Evolutionary conservation across 2,329 filamentous ascomycete genomes (phyloP).

Genomic region (Trichoderma polysporum): DNA sequence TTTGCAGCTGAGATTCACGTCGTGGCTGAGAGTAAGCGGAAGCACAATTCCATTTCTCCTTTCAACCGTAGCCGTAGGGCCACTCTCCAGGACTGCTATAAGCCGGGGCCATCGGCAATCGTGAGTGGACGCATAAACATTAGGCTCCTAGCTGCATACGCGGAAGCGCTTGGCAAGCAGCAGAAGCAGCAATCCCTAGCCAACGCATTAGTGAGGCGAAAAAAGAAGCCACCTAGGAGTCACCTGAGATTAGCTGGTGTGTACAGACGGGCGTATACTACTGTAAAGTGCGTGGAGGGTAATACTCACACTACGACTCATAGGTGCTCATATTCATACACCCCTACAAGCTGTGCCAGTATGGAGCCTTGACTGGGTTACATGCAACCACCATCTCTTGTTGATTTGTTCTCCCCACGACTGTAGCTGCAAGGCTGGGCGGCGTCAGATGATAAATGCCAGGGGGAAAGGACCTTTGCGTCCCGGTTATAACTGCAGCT

Average conservation of each 20-base stretch:
- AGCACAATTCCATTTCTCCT: neutral
- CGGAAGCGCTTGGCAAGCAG: slow-evolving; percentile 5
- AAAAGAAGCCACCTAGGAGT: neutral
- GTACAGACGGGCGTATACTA: neutral
- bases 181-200: neutral
- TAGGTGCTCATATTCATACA: neutral
- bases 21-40: neutral
- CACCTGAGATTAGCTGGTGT: neutral
- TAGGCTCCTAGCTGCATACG: neutral
- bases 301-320: neutral
- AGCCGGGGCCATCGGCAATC: slow-evolving; percentile 6
- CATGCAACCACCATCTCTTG: neutral
- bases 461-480: neutral
- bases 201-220: neutral
- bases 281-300: neutral
- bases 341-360: neutral
- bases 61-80: neutral
- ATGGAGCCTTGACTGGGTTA: neutral
- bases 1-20: slow-evolving; percentile 2
- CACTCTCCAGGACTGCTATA: neutral
- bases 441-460: neutral
- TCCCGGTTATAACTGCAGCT: neutral
- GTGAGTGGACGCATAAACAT: neutral
- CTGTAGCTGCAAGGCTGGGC: neutral
- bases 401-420: neutral